phyloP scores from a whole-genome alignment of 768 basidiomycete species.

The Leccinum imitatum region DNA sequence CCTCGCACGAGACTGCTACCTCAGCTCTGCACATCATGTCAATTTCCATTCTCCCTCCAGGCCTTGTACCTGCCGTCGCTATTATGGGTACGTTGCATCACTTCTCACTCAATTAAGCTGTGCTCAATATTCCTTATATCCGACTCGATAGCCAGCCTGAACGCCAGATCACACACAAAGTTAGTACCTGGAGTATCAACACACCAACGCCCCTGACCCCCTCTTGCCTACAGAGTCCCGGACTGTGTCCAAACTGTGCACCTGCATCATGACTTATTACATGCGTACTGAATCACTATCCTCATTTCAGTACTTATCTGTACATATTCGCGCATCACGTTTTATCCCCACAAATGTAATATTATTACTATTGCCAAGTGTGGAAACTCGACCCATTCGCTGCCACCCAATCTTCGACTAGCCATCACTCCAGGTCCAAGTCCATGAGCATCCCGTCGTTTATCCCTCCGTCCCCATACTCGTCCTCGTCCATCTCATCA shows the following conservation, averaged over 20 bases:
- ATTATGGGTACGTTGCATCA: constrained; percentile 43
- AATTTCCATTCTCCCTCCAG: constrained; percentile 38
- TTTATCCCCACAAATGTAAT: constrained; percentile 16
- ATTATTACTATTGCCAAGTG: constrained; percentile 7
- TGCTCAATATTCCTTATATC: constrained; percentile 1
- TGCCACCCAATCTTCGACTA: not conserved
- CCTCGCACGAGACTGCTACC: constrained; percentile 38
- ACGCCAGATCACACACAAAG: constrained; percentile 46
- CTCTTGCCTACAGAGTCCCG: constrained; percentile 33
- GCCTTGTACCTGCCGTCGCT: constrained; percentile 53
- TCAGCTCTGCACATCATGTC: constrained; percentile 50
- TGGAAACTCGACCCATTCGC: not conserved
- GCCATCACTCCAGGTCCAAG: constrained; percentile 40
- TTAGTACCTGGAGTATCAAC: constrained; percentile 27
- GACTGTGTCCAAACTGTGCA: constrained; percentile 40
- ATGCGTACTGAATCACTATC: not conserved
- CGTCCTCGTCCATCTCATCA: constrained; percentile 47
- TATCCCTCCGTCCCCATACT: constrained; percentile 67
- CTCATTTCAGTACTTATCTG: not conserved
- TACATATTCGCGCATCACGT: constrained; percentile 15
- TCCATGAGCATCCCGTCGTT: constrained; percentile 61
- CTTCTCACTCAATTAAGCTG: not conserved
- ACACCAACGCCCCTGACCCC: constrained; percentile 16
- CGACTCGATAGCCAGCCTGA: constrained; percentile 47
- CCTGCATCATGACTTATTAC: constrained; percentile 13